Percentiles rank a stretch among this genome's conserved stretches.
Evolutionary conservation across 139 green algal species (phyloP).

Genomic region (Haematococcus lacustris): DNA sequence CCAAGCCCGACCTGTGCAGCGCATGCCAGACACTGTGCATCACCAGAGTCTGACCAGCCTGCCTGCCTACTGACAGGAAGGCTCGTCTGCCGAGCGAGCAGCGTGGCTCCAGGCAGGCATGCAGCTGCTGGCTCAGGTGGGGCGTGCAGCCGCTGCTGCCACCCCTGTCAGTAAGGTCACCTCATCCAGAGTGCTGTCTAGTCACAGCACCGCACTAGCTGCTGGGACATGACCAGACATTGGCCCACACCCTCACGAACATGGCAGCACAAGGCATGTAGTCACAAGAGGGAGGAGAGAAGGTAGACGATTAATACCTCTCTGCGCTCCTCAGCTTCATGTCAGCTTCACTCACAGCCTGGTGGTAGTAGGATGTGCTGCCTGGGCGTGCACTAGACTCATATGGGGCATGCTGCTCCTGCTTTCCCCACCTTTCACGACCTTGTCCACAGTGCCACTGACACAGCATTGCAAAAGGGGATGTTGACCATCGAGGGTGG

Average conservation of each 20-base stretch:
- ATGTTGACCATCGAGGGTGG: too few relatives aligned
- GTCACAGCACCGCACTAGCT: neutral
- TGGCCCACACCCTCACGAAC: too few relatives aligned
- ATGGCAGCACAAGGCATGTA: too few relatives aligned
- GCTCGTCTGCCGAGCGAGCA: neutral
- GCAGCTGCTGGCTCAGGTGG: slow-evolving; percentile 1
- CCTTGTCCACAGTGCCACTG: too few relatives aligned
- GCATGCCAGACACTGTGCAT: neutral
- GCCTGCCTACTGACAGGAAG: neutral
- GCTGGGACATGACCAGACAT: too few relatives aligned
- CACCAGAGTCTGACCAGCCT: neutral
- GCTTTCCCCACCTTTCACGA: too few relatives aligned
- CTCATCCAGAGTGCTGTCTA: neutral
- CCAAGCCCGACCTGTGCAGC: neutral
- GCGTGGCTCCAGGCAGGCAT: neutral
- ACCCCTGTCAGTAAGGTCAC: neutral
- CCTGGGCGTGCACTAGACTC: too few relatives aligned
- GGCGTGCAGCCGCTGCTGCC: neutral
- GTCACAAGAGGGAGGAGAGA: neutral
- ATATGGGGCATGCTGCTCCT: too few relatives aligned
- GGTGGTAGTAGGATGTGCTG: too few relatives aligned
- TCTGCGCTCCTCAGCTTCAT: too few relatives aligned
- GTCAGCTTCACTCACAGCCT: too few relatives aligned
- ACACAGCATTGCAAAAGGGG: too few relatives aligned
- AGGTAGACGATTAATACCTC: neutral